Conservation (phyloP, 768 basidiomycete genomes). For the Cubamyces sp. region DNA sequence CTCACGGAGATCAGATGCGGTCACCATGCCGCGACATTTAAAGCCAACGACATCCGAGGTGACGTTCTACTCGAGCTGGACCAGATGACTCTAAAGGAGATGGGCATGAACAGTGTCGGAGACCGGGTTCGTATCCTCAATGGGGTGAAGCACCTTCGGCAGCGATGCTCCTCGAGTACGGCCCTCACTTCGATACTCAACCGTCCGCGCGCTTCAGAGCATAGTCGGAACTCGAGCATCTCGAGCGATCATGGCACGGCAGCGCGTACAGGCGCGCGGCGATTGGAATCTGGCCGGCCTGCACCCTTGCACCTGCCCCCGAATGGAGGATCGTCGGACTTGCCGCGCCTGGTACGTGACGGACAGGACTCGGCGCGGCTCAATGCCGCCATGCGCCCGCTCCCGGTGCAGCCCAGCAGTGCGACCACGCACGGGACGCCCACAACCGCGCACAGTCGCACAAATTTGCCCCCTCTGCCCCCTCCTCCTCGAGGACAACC, state of each 20-base stretch:
- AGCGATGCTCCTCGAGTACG: constrained; percentile 46
- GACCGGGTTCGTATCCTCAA: constrained; percentile 87
- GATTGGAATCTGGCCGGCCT: constrained; percentile 68
- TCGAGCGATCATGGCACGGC: constrained; percentile 33
- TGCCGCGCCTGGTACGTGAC: constrained; percentile 76
- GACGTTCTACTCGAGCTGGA: constrained; percentile 92
- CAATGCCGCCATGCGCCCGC: constrained; percentile 46
- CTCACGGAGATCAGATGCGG: constrained; percentile 76
- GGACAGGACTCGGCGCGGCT: constrained; percentile 54
- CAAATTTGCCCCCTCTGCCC: constrained; percentile 66
- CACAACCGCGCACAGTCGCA: constrained; percentile 44
- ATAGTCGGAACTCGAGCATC: constrained; percentile 25
- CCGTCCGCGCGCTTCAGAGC: constrained; percentile 29
- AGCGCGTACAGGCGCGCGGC: constrained; percentile 43
- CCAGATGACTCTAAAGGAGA: constrained; percentile 83
- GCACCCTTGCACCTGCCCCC: constrained; percentile 79
- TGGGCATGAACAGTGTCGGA: constrained; percentile 88
- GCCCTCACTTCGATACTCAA: constrained; percentile 28
- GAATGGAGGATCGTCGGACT: constrained; percentile 55
- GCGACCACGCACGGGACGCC: constrained; percentile 37
- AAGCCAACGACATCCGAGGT: constrained; percentile 87
- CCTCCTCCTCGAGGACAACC: constrained; percentile 73
- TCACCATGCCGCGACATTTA: constrained; percentile 70
- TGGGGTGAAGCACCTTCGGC: constrained; percentile 80
- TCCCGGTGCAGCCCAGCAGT: constrained; percentile 49